Conservation (phyloP, 2,329 filamentous ascomycete species). For the Pseudogymnoascus sp. region DNA sequence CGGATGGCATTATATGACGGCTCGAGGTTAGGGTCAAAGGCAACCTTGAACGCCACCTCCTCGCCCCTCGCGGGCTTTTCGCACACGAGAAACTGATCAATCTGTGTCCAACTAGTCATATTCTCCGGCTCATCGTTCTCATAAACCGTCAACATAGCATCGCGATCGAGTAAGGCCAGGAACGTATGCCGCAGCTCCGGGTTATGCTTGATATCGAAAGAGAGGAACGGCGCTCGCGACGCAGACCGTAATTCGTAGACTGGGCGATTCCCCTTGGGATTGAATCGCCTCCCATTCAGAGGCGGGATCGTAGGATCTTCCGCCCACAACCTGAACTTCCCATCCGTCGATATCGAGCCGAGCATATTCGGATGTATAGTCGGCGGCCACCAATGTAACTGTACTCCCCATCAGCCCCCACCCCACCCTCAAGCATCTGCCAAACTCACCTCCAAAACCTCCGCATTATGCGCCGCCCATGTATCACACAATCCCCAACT, state of each 20-base stretch:
- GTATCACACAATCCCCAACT: constrained; percentile 76
- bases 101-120: constrained; percentile 62
- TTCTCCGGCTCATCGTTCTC: constrained; percentile 82
- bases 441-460: constrained; percentile 79
- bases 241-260: constrained; percentile 30
- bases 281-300: constrained; percentile 70
- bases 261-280: constrained; percentile 57
- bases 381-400: constrained; percentile 91
- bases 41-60: constrained; percentile 77
- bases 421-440: constrained; percentile 11
- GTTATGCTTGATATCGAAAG: constrained; percentile 76
- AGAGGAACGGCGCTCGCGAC: constrained; percentile 49
- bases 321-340: constrained; percentile 85
- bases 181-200: constrained; percentile 74
- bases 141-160: constrained; percentile 70
- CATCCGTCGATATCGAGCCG: constrained; percentile 81
- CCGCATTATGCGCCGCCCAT: constrained; percentile 83
- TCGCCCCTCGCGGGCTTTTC: constrained; percentile 67
- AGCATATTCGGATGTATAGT: constrained; percentile 80
- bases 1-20: constrained; percentile 69
- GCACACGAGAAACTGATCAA: constrained; percentile 71
- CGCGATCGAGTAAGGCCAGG: constrained; percentile 74
- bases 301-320: constrained; percentile 77
- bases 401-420: constrained; percentile 16
- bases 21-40: constrained; percentile 81